Evolutionary conservation across 345 rosid genomes (phyloP).

Genomic region (Citrus trifoliata): DNA sequence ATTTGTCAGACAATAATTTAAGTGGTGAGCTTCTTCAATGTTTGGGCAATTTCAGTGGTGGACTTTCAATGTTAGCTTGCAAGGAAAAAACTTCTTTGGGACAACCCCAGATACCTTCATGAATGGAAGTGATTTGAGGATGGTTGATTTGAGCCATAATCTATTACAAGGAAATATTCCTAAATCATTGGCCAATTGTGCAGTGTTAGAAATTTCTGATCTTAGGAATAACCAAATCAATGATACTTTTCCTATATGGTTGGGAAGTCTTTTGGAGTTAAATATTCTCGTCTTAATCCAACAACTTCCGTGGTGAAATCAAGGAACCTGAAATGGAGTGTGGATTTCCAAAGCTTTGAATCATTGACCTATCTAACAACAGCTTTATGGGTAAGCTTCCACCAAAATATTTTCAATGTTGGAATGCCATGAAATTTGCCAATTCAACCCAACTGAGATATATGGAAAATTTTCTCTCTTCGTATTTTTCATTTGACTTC

Average conservation of each 20-base stretch:
- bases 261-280: neutral
- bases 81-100: constrained; percentile 3
- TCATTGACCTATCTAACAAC: constrained; percentile 15
- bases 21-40: constrained; percentile 11
- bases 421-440: constrained; percentile 2
- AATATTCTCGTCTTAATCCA: neutral
- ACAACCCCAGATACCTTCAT: neutral
- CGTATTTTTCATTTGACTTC: too few relatives aligned
- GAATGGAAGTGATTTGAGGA: neutral
- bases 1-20: constrained; percentile 14
- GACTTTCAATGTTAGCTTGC: neutral
- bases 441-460: neutral
- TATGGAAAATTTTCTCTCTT: too few relatives aligned
- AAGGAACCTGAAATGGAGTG: neutral
- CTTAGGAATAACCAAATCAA: neutral
- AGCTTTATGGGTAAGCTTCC: neutral
- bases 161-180: neutral
- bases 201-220: neutral
- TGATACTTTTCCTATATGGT: neutral
- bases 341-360: constrained; percentile 2
- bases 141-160: neutral
- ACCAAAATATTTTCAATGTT: constrained; percentile 1
- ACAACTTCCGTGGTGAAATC: neutral
- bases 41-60: neutral
- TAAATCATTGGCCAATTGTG: neutral